phyloP scores from a whole-genome alignment of 1,139 yeast genomes.

The Kodamaea fungicola region DNA sequence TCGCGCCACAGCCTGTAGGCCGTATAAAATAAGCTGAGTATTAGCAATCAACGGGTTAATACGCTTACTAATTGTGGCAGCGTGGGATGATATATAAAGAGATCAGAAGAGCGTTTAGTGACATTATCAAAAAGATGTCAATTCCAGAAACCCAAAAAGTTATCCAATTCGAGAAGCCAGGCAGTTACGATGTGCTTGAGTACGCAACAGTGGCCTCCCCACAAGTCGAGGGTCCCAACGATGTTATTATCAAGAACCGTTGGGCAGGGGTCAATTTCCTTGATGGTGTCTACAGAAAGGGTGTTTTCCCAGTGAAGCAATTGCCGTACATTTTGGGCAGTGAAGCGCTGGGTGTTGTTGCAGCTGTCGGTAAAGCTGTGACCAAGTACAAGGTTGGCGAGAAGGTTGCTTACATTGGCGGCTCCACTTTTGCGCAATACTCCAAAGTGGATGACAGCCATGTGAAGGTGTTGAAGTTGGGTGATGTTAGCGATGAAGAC shows the following conservation, averaged over 20 bases:
- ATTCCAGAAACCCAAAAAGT: constrained; percentile 60
- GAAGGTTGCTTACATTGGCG: constrained; percentile 55
- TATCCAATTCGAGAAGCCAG: constrained; percentile 49
- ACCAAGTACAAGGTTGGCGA: constrained; percentile 63
- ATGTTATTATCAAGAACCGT: constrained; percentile 65
- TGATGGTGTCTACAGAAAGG: constrained; percentile 76
- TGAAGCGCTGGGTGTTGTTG: constrained; percentile 79
- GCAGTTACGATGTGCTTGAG: constrained; percentile 36
- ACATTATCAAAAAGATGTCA: neutral
- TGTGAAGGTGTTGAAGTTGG: constrained; percentile 45
- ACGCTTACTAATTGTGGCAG: no score
- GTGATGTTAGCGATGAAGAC: constrained; percentile 43
- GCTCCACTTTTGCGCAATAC: constrained; percentile 67
- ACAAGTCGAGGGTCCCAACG: constrained; percentile 41
- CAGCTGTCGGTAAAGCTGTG: constrained; percentile 61
- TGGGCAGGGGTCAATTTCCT: constrained; percentile 81
- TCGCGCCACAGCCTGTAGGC: no score
- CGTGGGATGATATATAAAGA: no score
- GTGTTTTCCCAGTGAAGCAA: constrained; percentile 54
- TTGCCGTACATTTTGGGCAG: constrained; percentile 71
- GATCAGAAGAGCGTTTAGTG: no score
- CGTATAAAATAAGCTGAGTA: no score
- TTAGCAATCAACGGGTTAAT: no score
- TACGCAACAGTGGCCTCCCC: constrained; percentile 61
- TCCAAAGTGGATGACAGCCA: constrained; percentile 40